Evolutionary conservation across 2,329 filamentous ascomycete species (phyloP).

Genomic region (Daldinia eschscholtzii): DNA sequence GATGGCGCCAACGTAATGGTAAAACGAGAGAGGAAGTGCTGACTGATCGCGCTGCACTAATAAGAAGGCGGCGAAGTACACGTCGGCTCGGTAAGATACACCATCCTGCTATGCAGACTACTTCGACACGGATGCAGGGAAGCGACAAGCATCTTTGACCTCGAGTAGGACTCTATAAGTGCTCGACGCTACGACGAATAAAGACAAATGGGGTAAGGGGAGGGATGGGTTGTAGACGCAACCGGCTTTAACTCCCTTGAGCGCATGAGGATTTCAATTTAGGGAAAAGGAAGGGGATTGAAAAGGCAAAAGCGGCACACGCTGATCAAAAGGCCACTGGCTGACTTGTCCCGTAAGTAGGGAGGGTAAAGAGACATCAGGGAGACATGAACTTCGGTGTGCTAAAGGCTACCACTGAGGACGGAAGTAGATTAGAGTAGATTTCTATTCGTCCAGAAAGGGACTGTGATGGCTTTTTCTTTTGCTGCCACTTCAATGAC

Average conservation of each 20-base stretch:
- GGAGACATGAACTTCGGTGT: constrained; percentile 32
- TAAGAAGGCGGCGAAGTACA: constrained; percentile 30
- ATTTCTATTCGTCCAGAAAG: constrained; percentile 23
- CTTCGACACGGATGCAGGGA: constrained; percentile 34
- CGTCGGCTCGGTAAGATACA: constrained; percentile 34
- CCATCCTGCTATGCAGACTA: constrained; percentile 33
- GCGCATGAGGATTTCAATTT: constrained; percentile 19
- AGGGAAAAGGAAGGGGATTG: constrained; percentile 14
- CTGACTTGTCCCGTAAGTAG: constrained; percentile 10
- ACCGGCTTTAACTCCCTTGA: constrained; percentile 31
- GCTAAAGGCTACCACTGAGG: constrained; percentile 21
- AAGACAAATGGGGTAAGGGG: constrained; percentile 17
- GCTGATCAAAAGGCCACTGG: constrained; percentile 19
- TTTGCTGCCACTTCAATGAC: constrained; percentile 26
- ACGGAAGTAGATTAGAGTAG: constrained; percentile 14
- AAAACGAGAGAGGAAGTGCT: constrained; percentile 22
- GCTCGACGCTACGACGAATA: constrained; percentile 25
- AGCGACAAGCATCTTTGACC: constrained; percentile 37
- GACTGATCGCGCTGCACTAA: constrained; percentile 25
- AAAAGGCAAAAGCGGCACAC: constrained; percentile 26
- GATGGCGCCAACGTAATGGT: constrained; percentile 29
- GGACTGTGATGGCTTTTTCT: constrained; percentile 13
- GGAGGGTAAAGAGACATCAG: not conserved
- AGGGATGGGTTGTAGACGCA: constrained; percentile 15
- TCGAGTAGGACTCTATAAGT: constrained; percentile 16